Evolutionary conservation across 2,329 filamentous ascomycete species (phyloP).

Genomic region (Phialophora macrospora): DNA sequence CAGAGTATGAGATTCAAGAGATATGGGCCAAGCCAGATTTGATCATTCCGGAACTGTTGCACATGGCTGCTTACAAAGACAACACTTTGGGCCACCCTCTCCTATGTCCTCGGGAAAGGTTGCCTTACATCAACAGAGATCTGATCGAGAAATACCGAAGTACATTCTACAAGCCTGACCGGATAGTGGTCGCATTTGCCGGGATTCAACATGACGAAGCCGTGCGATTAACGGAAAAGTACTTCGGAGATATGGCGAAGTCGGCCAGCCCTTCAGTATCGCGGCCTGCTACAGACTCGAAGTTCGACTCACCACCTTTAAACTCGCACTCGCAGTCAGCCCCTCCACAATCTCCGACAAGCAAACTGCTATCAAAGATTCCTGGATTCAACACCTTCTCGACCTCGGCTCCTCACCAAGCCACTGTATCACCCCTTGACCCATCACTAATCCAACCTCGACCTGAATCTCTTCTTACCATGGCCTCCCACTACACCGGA

Average conservation of each 20-base stretch:
- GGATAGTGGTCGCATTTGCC: conserved; percentile 93
- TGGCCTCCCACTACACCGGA: conserved; percentile 84
- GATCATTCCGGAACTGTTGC: conserved; percentile 91
- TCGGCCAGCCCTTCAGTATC: conserved; percentile 38
- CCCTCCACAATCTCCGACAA: conserved; percentile 44
- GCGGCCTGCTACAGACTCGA: conserved; percentile 34
- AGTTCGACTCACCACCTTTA: conserved; percentile 48
- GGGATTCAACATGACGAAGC: conserved; percentile 84
- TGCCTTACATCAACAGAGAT: conserved; percentile 72
- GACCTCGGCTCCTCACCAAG: conserved; percentile 69
- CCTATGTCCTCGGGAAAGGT: conserved; percentile 83
- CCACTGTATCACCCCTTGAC: conserved; percentile 62
- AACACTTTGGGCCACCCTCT: conserved; percentile 95
- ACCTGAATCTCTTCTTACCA: conserved; percentile 61
- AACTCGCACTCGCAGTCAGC: conserved; percentile 44
- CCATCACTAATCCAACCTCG: conserved; percentile 51
- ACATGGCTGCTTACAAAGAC: conserved; percentile 93
- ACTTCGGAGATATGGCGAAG: conserved; percentile 87
- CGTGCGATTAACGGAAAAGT: conserved; percentile 76
- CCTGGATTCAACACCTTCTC: conserved; percentile 91
- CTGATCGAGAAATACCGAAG: conserved; percentile 79
- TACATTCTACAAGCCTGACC: conserved; percentile 83
- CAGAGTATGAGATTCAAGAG: conserved; percentile 92
- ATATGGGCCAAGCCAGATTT: conserved; percentile 98
- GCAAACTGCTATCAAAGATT: conserved; percentile 75